These are phyloP conservation scores for Ceratocystis variospora DNA, from an alignment of 2,329 filamentous ascomycete genomes.

Conservation along the genomic window DNA sequence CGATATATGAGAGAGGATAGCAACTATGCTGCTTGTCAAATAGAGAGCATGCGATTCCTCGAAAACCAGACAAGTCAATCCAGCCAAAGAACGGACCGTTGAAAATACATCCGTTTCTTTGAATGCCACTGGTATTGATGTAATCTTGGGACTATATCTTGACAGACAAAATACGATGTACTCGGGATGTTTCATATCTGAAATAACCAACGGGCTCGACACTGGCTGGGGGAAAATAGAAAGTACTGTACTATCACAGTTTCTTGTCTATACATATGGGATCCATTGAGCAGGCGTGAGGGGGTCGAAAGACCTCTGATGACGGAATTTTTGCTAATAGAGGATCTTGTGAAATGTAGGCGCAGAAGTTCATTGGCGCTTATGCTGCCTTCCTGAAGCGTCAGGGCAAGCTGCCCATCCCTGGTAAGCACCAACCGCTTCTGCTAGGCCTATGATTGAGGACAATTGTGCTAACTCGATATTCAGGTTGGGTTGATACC, in stretches of 20 bases:
- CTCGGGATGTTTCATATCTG: constrained; percentile 20
- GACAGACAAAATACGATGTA: neutral
- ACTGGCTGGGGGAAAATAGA: neutral
- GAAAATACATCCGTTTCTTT: neutral
- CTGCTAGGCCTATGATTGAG: neutral
- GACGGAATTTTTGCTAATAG: constrained; percentile 61
- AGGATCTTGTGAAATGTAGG: constrained; percentile 40
- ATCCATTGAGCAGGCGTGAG: constrained; percentile 51
- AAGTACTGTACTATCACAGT: neutral
- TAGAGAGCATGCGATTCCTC: no score
- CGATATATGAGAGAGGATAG: neutral
- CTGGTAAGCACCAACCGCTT: constrained; percentile 45
- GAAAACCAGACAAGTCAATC: neutral
- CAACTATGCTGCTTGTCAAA: no score
- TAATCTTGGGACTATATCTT: neutral
- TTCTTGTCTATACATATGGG: constrained; percentile 21
- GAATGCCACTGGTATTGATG: neutral
- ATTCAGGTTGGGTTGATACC: constrained; percentile 89
- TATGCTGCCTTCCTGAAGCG: constrained; percentile 87
- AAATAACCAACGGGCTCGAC: constrained; percentile 23
- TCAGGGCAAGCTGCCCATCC: constrained; percentile 83
- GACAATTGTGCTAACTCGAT: constrained; percentile 12
- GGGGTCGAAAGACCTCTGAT: constrained; percentile 59
- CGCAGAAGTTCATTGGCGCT: constrained; percentile 77
- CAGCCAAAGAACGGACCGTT: neutral